phyloP scores from a whole-genome alignment of 116 monocot species.

The Dioscorea cayenensis region DNA sequence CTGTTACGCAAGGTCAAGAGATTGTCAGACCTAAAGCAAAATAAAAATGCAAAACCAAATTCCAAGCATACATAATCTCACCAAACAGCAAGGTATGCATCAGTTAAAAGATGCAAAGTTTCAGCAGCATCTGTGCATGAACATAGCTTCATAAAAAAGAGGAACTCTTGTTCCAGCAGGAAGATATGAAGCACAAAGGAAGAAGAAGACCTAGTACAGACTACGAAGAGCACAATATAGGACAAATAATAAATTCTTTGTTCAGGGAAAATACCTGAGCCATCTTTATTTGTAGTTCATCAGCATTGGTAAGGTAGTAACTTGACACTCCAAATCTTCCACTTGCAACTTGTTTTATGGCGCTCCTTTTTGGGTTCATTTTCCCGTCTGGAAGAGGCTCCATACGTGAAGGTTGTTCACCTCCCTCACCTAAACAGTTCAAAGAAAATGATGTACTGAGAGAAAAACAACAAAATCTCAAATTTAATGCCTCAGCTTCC shows the following conservation, averaged over 20 bases:
- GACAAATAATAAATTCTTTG: neutral
- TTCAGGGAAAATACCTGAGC: constrained; percentile 76
- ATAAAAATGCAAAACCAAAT: constrained; percentile 21
- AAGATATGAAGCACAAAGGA: constrained; percentile 30
- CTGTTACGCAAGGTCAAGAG: constrained; percentile 24
- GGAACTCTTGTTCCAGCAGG: constrained; percentile 40
- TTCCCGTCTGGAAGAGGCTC: constrained; percentile 85
- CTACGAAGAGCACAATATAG: neutral
- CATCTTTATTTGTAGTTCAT: constrained; percentile 99
- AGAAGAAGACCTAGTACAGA: constrained; percentile 14
- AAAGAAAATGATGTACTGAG: neutral
- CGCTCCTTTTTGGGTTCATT: constrained; percentile 91
- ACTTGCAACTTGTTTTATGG: constrained; percentile 99
- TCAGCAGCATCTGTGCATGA: constrained; percentile 80
- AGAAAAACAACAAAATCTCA: neutral
- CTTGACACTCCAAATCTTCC: constrained; percentile 98
- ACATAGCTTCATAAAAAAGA: constrained; percentile 65
- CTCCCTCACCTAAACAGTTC: constrained; percentile 84
- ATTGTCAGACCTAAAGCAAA: constrained; percentile 17
- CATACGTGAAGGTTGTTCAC: constrained; percentile 94
- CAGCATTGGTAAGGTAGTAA: constrained; percentile 98
- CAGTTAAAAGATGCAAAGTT: constrained; percentile 52
- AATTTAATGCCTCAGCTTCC: neutral
- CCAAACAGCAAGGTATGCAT: constrained; percentile 77
- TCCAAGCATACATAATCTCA: constrained; percentile 53